Base-by-base conservation (phyloP, 2,329 filamentous ascomycete genomes). In the Fusarium sterilihyphosum region DNA sequence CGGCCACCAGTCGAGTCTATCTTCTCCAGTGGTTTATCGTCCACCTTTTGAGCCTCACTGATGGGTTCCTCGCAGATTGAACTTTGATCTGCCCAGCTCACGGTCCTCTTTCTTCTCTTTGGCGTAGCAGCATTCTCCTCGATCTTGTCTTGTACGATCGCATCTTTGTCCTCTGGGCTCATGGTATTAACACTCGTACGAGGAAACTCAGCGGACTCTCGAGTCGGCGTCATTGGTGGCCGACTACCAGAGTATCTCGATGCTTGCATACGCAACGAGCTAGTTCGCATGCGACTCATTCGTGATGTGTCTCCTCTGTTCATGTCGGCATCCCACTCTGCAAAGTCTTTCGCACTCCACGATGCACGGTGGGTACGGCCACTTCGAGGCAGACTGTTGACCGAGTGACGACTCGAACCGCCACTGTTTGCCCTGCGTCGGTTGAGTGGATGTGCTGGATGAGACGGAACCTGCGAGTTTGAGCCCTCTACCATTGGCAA, bases 261-360 rank as follows among this genome's bases (percentile, higher is more conserved):
- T 22, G 74, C 73, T 37, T 78, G 77, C 53, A 81, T 61, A 9
- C 82, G 75, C 22, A 82, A 73, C 3, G 82, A 83, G 56, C 76
- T 79, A 49, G 73, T 82, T 18, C 82, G 77, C 26, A 82, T 78
- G 37, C 74, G 76, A n/a, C 73, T 72, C 12, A 74, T n/a, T 8
- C 79, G 76, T 38, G 77, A 73, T 18, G 74, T 73, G 35, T 80
- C 78, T 14, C 80, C 78, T 31, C 81, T 76, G 29, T 78, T 82
- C 79, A 81, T 81, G 56, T 83, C 81, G 7, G 81, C 77, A 73
- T 83, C 81, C 80, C 82, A 83, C 44, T 85, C 83, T 12, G 84
- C 83, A 72, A 89, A 86, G 60, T 89, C 87, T 31, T 83, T 84
- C 11, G 87, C 84, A 73, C 84, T 88, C 87, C 88, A 89, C 17